Conservation (phyloP, 306 rosid species). For the Casuarina equisetifolia region DNA sequence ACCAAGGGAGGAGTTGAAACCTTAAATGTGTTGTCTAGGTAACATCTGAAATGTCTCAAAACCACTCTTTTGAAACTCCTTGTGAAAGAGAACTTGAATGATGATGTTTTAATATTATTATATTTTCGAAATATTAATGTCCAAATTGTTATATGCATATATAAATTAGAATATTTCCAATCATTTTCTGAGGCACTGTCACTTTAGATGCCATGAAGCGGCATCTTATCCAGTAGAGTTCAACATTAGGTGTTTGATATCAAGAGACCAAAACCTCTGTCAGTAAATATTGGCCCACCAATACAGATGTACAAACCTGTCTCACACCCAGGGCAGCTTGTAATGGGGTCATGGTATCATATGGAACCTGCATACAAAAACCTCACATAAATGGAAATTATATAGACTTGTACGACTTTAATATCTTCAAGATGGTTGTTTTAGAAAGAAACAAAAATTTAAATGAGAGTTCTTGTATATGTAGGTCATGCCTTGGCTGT, state of each 20-base stretch:
- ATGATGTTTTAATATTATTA: too few relatives aligned
- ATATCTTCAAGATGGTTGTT: background rate
- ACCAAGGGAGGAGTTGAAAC: background rate
- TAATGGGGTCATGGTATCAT: slow-evolving; percentile 96
- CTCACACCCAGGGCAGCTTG: slow-evolving; percentile 99
- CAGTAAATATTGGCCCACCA: slow-evolving; percentile 5
- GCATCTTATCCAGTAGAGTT: background rate
- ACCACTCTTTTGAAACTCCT: too few relatives aligned
- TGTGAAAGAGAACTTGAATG: too few relatives aligned
- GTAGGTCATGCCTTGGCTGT: slow-evolving; percentile 76
- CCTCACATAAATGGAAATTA: slow-evolving; percentile 13
- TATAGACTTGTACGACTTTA: slow-evolving; percentile 6
- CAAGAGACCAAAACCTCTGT: background rate
- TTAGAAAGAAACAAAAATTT: slow-evolving; percentile 19
- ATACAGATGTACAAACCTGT: slow-evolving; percentile 67
- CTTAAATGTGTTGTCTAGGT: too few relatives aligned
- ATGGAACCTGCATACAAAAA: slow-evolving; percentile 70
- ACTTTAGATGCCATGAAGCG: too few relatives aligned
- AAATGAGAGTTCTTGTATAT: slow-evolving; percentile 9
- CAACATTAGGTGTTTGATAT: slow-evolving; percentile 8
- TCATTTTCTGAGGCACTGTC: too few relatives aligned
- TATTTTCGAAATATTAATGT: too few relatives aligned
- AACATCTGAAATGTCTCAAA: too few relatives aligned
- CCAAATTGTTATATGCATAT: too few relatives aligned
- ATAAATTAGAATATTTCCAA: too few relatives aligned